A percentile compares a stretch with the other conserved stretches of the same genome.
Evolutionary conservation across 257 asterid genomes (phyloP).

Genomic region (Plectranthus barbatus): DNA sequence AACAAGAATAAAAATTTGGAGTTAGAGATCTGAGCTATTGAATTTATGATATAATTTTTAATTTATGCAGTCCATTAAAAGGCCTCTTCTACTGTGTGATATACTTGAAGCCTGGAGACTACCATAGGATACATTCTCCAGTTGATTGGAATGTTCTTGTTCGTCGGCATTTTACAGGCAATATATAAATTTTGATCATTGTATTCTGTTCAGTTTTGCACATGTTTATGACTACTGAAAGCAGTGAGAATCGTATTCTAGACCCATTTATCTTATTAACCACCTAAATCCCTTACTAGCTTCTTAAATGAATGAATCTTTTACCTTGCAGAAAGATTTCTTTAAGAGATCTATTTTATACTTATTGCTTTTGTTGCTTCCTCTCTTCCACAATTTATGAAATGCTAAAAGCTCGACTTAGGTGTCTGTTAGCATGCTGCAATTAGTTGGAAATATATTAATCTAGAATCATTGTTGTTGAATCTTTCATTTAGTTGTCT

Average conservation of each 20-base stretch:
- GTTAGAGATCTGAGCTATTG: not conserved
- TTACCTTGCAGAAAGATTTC: not conserved
- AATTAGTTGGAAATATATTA: slow-evolving; percentile 5
- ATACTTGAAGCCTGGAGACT: slow-evolving; percentile 95
- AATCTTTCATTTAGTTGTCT: slow-evolving; percentile 1
- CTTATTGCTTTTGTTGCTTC: not conserved
- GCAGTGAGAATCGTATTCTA: slow-evolving; percentile 1
- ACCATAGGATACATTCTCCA: slow-evolving; percentile 95
- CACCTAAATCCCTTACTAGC: not conserved
- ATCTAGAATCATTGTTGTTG: not conserved
- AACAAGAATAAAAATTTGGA: too few relatives aligned
- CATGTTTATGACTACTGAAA: not conserved
- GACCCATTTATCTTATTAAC: slow-evolving; percentile 9
- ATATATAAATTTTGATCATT: not conserved
- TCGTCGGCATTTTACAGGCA: slow-evolving; percentile 90
- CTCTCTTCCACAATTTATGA: not conserved
- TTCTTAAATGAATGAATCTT: slow-evolving; percentile 7
- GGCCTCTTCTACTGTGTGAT: slow-evolving; percentile 94
- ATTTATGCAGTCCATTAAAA: slow-evolving; percentile 62
- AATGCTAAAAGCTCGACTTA: not conserved
- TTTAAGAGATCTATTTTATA: not conserved
- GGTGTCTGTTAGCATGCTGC: slow-evolving; percentile 3
- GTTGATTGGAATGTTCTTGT: slow-evolving; percentile 74
- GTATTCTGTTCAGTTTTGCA: slow-evolving; percentile 2
- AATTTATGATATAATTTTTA: not conserved